These are phyloP conservation scores for Suillus spraguei DNA, from an alignment of 768 basidiomycete genomes.

Conservation along the genomic window DNA sequence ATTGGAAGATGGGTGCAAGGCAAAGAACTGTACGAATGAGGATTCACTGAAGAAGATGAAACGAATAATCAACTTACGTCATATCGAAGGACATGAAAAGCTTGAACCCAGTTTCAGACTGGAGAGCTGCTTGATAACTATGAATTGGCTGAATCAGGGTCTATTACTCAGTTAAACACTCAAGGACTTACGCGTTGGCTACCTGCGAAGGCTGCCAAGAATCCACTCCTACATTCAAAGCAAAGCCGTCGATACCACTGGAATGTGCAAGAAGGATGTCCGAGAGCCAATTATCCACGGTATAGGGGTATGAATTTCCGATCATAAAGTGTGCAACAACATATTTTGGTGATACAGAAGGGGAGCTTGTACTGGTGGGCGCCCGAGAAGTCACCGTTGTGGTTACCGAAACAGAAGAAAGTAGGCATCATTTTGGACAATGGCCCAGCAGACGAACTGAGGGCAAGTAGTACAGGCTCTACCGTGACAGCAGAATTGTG, in stretches of 20 bases:
- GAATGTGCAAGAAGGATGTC: constrained; percentile 58
- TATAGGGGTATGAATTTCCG: constrained; percentile 71
- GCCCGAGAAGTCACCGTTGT: neutral
- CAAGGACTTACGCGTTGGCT: constrained; percentile 55
- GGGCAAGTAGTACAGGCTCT: neutral
- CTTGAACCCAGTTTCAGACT: constrained; percentile 60
- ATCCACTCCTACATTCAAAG: constrained; percentile 70
- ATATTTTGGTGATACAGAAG: constrained; percentile 37
- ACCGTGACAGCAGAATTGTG: no score
- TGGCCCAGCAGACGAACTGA: neutral
- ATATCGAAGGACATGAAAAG: constrained; percentile 82
- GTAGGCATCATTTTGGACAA: neutral
- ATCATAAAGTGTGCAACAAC: constrained; percentile 63
- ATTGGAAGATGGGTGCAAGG: constrained; percentile 52
- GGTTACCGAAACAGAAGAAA: neutral
- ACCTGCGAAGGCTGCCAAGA: constrained; percentile 65
- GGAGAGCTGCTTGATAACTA: constrained; percentile 58
- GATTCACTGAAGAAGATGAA: constrained; percentile 6
- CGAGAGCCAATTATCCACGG: constrained; percentile 40
- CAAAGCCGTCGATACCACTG: constrained; percentile 69
- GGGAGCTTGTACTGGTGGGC: constrained; percentile 3
- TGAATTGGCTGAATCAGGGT: constrained; percentile 20
- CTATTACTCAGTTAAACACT: constrained; percentile 7
- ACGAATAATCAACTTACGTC: constrained; percentile 47
- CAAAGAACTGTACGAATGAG: constrained; percentile 42